Percentiles rank a stretch among this genome's conserved stretches.
phyloP scores from a whole-genome alignment of 768 basidiomycete genomes.

The Lactarius hengduanensis region DNA sequence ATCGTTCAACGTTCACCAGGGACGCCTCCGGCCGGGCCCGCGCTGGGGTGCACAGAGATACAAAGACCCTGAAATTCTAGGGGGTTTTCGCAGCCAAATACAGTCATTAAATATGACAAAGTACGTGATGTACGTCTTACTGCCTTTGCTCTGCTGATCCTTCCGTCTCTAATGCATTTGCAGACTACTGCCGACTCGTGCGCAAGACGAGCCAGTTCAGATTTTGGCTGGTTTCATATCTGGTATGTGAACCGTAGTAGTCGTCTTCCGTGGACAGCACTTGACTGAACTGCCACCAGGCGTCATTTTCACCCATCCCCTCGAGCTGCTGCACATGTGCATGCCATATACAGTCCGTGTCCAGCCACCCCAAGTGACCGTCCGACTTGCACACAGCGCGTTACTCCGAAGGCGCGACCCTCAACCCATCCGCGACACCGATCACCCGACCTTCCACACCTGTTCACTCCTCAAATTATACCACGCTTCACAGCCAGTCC shows the following conservation, averaged over 20 bases:
- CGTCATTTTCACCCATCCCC: conserved; percentile 81
- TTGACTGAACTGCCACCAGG: no score
- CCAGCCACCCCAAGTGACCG: conserved; percentile 34
- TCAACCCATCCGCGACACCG: conserved; percentile 28
- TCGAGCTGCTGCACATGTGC: conserved; percentile 93
- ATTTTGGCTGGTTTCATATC: conserved; percentile 87
- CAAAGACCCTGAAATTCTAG: conserved; percentile 61
- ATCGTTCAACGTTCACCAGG: no score
- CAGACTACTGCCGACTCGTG: conserved; percentile 84
- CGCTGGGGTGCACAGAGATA: conserved; percentile 75
- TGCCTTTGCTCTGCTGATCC: background rate
- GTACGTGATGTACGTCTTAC: conserved; percentile 28
- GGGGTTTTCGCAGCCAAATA: conserved; percentile 44
- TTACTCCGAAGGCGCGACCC: conserved; percentile 58
- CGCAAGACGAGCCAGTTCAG: conserved; percentile 72
- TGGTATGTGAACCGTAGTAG: conserved; percentile 49
- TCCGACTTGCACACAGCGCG: conserved; percentile 55
- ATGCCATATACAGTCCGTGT: conserved; percentile 49
- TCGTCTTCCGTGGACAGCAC: conserved; percentile 29
- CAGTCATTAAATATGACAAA: no score
- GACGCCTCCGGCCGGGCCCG: conserved; percentile 22
- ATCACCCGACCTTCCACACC: conserved; percentile 46
- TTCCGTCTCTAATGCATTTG: background rate
- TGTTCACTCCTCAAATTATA: conserved; percentile 90
- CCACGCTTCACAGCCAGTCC: conserved; percentile 75